These are phyloP conservation scores for Rhizopogon sp. DNA, from an alignment of 768 basidiomycete genomes.

Conservation along the genomic window DNA sequence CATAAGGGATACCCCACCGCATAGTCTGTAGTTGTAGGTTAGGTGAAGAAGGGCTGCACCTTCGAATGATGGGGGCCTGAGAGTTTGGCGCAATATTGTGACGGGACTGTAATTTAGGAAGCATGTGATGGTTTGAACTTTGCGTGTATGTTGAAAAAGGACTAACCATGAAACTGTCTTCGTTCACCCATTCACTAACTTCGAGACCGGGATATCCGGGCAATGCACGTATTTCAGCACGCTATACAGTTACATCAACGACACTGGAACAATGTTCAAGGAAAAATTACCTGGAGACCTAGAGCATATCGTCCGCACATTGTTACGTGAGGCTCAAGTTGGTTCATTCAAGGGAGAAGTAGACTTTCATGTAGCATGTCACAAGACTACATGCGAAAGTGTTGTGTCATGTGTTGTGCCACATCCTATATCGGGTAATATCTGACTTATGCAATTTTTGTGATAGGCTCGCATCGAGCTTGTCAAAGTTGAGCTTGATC, in stretches of 20 bases:
- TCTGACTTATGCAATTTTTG: no score
- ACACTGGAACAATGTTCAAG: background rate
- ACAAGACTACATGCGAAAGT: no score
- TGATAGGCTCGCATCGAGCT: no score
- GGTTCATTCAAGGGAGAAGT: no score
- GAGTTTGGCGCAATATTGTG: constrained; percentile 86
- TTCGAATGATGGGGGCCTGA: constrained; percentile 67
- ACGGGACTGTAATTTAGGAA: constrained; percentile 31
- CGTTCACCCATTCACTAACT: constrained; percentile 55
- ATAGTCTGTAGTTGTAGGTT: constrained; percentile 67
- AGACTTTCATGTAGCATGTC: no score
- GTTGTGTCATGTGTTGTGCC: no score
- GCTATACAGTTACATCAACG: constrained; percentile 10
- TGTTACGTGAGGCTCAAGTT: background rate
- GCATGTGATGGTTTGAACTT: background rate
- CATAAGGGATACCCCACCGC: constrained; percentile 84
- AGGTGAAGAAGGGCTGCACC: constrained; percentile 25
- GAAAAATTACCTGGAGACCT: constrained; percentile 36
- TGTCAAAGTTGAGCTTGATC: no score
- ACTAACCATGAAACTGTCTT: constrained; percentile 49
- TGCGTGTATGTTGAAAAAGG: background rate
- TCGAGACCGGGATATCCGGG: constrained; percentile 38
- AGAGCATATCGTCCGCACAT: constrained; percentile 70
- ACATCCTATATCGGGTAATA: no score
- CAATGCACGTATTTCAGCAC: constrained; percentile 26